Percentiles rank a stretch among this genome's conserved stretches.
These are phyloP conservation scores for Paracoccidioides brasiliensis DNA, from an alignment of 2,329 filamentous ascomycete genomes.

Conservation along the genomic window DNA sequence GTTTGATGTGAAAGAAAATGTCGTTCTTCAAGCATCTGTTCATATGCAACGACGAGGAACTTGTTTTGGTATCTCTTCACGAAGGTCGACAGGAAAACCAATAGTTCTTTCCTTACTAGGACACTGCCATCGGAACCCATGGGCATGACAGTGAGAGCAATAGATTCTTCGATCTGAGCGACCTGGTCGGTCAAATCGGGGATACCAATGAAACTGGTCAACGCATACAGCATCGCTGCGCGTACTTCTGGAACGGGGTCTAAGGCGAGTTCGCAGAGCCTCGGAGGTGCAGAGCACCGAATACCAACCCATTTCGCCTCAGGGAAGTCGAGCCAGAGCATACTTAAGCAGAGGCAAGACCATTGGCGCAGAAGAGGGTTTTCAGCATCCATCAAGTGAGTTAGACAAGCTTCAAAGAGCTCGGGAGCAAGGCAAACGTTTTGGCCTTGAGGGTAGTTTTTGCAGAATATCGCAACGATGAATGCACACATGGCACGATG, in stretches of 20 bases:
- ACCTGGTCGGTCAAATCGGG: conserved; percentile 85
- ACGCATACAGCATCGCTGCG: conserved; percentile 81
- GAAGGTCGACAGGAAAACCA: conserved; percentile 89
- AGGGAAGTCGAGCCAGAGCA: conserved; percentile 80
- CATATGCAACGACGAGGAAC: conserved; percentile 81
- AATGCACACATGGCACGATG: conserved; percentile 99
- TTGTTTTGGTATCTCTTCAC: conserved; percentile 82
- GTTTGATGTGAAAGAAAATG: conserved; percentile 47
- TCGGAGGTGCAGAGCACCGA: conserved; percentile 67
- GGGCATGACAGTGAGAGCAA: conserved; percentile 76
- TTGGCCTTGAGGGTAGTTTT: conserved; percentile 82
- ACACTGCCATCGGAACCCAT: conserved; percentile 92
- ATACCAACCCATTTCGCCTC: conserved; percentile 97
- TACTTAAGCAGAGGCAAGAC: conserved; percentile 89
- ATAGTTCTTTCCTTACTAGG: conserved; percentile 81
- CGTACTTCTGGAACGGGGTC: conserved; percentile 87
- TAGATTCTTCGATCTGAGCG: conserved; percentile 75
- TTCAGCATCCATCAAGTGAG: conserved; percentile 70
- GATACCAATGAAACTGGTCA: conserved; percentile 89
- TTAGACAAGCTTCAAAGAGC: conserved; percentile 75
- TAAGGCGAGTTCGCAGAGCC: conserved; percentile 65
- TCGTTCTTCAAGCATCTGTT: conserved; percentile 76
- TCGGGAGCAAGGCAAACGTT: conserved; percentile 82
- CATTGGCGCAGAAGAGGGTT: conserved; percentile 86
- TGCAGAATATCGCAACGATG: conserved; percentile 93